Percentiles rank a stretch among this genome's conserved stretches.
phyloP scores from a whole-genome alignment of 805 yeast species.

The Yarrowia sp. region DNA sequence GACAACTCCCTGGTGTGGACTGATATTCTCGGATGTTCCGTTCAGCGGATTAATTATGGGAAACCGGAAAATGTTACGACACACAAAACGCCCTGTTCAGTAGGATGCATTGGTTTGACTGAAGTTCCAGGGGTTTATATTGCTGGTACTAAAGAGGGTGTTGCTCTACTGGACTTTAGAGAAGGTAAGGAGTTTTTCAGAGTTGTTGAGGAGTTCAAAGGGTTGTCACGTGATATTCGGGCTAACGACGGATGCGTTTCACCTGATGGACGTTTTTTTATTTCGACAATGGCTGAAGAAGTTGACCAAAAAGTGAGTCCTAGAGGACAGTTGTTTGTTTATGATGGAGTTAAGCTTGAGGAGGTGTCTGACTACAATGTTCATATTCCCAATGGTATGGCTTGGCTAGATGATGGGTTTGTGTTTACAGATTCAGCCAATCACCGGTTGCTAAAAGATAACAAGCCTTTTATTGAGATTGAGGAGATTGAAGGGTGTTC shows the following conservation, averaged over 20 bases:
- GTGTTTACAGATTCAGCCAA: constrained; percentile 56
- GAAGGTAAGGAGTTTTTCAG: not conserved
- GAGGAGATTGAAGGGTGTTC: constrained; percentile 24
- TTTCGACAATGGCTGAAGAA: constrained; percentile 64
- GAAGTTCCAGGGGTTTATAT: constrained; percentile 8
- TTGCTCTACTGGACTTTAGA: not conserved
- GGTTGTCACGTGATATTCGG: too few relatives aligned
- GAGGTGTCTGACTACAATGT: constrained; percentile 43
- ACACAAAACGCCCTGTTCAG: constrained; percentile 1
- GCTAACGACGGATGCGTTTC: constrained; percentile 85
- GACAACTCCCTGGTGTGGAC: constrained; percentile 37
- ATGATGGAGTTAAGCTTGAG: constrained; percentile 36
- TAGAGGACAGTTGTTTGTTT: constrained; percentile 56
- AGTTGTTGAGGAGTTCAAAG: not conserved
- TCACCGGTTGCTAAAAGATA: constrained; percentile 43
- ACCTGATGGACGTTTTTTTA: constrained; percentile 71
- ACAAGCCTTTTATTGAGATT: constrained; percentile 43
- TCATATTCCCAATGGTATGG: constrained; percentile 70
- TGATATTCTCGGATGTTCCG: constrained; percentile 35
- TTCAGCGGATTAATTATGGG: constrained; percentile 30
- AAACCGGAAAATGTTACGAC: not conserved
- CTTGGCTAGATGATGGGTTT: constrained; percentile 49
- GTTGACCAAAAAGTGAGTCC: constrained; percentile 27
- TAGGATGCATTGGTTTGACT: constrained; percentile 13
- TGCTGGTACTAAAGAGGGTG: constrained; percentile 14